Conservation (phyloP, 768 basidiomycete genomes). For the Mycena vulgaris region DNA sequence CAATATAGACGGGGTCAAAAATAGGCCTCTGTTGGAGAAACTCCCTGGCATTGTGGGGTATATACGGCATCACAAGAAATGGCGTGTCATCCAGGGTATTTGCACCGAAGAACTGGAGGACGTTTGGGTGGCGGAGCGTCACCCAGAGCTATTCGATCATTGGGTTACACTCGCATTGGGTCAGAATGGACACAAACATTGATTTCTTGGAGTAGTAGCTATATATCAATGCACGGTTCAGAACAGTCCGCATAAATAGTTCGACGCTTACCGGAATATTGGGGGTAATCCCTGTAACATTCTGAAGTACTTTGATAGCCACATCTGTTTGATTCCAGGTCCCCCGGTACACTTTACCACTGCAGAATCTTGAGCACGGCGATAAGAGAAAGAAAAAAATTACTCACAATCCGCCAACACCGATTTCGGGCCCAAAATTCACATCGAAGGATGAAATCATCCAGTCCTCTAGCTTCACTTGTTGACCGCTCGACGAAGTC, state of each 20-base stretch:
- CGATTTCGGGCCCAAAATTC: neutral
- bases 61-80: slow-evolving; percentile 14
- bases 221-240: too few relatives aligned
- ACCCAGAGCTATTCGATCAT: neutral
- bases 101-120: slow-evolving; percentile 60
- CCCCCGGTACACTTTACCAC: slow-evolving; percentile 4
- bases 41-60: neutral
- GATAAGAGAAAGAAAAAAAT: neutral
- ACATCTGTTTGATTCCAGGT: slow-evolving; percentile 22
- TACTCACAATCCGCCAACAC: slow-evolving; percentile 20
- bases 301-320: slow-evolving; percentile 1
- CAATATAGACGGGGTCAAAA: slow-evolving; percentile 3
- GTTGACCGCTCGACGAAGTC: neutral
- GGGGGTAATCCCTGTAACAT: neutral
- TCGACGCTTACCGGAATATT: neutral
- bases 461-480: slow-evolving; percentile 4
- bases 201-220: too few relatives aligned
- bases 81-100: slow-evolving; percentile 17
- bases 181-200: too few relatives aligned
- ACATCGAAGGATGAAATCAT: slow-evolving; percentile 23
- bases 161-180: neutral
- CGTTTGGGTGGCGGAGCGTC: slow-evolving; percentile 77
- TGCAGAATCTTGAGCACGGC: neutral
- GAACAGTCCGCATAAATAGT: neutral
- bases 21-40: neutral